Evolutionary conservation across 2,329 filamentous ascomycete species (phyloP).

Genomic region (Pseudopyricularia cyperi): DNA sequence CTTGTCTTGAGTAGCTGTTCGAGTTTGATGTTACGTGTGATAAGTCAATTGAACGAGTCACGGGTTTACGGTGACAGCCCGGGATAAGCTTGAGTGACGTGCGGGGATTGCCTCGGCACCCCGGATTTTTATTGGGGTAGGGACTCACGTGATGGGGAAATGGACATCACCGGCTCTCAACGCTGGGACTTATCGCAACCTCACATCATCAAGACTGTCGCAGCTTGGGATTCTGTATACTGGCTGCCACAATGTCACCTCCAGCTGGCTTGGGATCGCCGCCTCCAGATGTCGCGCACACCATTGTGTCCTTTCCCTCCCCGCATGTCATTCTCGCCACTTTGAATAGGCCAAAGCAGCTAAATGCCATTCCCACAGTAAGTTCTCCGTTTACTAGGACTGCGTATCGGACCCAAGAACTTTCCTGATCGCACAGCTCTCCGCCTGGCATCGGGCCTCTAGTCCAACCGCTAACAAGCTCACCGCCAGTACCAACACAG

Average conservation of each 20-base stretch:
- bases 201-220: no score
- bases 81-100: background rate
- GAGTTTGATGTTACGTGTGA: no score
- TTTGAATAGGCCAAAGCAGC: slow-evolving; percentile 41
- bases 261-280: slow-evolving; percentile 13
- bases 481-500: slow-evolving; percentile 24
- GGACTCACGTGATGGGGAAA: background rate
- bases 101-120: background rate
- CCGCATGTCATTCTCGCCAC: slow-evolving; percentile 45
- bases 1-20: no score
- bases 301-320: slow-evolving; percentile 32
- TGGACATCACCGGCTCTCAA: background rate
- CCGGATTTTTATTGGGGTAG: background rate
- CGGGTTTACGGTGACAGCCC: no score
- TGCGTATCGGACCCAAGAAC: background rate
- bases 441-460: background rate
- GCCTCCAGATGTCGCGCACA: slow-evolving; percentile 27
- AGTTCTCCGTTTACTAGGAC: background rate
- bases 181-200: background rate
- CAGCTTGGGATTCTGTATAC: no score
- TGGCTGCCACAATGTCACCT: background rate
- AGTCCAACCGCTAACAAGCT: background rate
- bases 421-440: background rate
- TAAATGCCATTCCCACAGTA: slow-evolving; percentile 40
- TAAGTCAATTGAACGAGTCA: no score